These are phyloP conservation scores for Scleromitrula shiraiana DNA, from an alignment of 2,329 filamentous ascomycete species.

Conservation along the genomic window DNA sequence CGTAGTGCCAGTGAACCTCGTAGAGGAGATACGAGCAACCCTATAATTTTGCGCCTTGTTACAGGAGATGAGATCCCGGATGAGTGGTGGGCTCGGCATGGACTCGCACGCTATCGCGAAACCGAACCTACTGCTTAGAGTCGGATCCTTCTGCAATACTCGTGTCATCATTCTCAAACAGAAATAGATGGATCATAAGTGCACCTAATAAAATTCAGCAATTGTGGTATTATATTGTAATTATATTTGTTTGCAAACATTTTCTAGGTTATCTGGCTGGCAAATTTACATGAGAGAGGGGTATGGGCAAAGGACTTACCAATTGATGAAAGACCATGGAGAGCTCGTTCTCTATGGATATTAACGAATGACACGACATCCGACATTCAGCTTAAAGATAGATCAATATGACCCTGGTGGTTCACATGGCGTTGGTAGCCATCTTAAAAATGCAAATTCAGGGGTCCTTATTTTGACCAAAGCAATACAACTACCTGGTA, in stretches of 20 bases:
- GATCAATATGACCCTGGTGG: too few species aligned
- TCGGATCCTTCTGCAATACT: background rate
- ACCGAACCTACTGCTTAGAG: conserved; percentile 30
- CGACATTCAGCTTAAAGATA: background rate
- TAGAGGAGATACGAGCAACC: conserved; percentile 57
- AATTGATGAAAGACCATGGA: too few species aligned
- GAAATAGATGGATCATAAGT: too few species aligned
- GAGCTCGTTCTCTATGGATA: background rate
- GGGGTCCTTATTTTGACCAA: too few species aligned
- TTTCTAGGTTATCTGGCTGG: background rate
- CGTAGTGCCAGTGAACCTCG: conserved; percentile 26
- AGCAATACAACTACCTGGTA: too few species aligned
- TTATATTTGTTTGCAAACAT: background rate
- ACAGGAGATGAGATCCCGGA: conserved; percentile 70
- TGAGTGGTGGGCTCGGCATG: conserved; percentile 70
- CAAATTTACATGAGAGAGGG: too few species aligned
- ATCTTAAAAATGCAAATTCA: background rate
- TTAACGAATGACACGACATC: background rate
- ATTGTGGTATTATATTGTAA: conserved; percentile 22
- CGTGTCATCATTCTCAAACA: background rate
- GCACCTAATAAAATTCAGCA: too few species aligned
- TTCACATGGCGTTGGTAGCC: background rate
- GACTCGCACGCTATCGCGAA: conserved; percentile 52
- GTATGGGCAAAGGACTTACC: too few species aligned
- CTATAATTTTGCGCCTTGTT: conserved; percentile 62